Base-by-base conservation (phyloP, 441 rosid genomes). In the Macaranga tanarius region DNA sequence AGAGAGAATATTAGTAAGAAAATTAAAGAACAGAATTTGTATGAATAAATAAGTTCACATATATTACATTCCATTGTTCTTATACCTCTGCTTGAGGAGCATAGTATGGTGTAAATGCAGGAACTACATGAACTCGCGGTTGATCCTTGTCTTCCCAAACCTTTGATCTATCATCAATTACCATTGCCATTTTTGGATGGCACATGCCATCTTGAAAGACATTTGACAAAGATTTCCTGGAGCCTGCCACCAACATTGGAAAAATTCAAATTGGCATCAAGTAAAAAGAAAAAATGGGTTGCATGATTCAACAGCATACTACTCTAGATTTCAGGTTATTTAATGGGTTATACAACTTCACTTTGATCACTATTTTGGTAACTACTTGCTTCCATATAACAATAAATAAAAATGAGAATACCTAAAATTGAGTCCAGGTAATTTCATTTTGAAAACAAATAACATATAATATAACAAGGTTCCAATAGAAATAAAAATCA, bases 121-220 rank as follows among this genome's bases (percentile, higher is more conserved):
- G 95, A 75, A 95, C 99, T 26, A 88, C 97, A 84, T 95, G 99
- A 78, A 95, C 99, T 71, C 96, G 89, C n/a, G 95, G 90, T 80
- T 95, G 99, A 86, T 95, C 99, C 90, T 85, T 90, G 72, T 95
- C 99, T 83, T 95, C 99, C 99, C 98, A 95, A 68, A 95, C 99
- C 86, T 91, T 95, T 68, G 83, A 79, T 58, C 99, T 96, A 77
- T 95, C 99, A 88, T 95, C 99, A 80, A 95, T 90, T 75, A 95
- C 95, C 97, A 95, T 90, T 62, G 99, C 99, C 99, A 95, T 90
- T 84, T 90, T 93, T 52, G 97, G 99, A 81, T 95, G 97, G 84
- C 97, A 93, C 22, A 81, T 77, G 60, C 98, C 95, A 81, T 87
- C 93, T 78, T 80, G 92, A 79, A 96, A 96, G 67, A 96, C 98